These are phyloP conservation scores for Cyberlindnera suaveolens DNA, from an alignment of 805 yeast genomes.

Conservation along the genomic window DNA sequence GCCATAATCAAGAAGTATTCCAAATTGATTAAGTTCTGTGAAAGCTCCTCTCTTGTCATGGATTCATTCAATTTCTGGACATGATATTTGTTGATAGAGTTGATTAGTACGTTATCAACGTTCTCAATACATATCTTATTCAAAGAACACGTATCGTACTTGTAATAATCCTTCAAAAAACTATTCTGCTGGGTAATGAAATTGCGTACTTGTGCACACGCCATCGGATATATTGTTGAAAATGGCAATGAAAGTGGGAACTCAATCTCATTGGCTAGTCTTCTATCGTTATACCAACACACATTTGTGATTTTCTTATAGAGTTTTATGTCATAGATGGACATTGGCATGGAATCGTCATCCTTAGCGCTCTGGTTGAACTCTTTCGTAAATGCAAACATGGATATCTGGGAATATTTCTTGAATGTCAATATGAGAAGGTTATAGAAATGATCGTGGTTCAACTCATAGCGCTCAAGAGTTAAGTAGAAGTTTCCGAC, in stretches of 20 bases:
- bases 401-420: conserved; percentile 51
- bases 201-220: conserved; percentile 68
- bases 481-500: conserved; percentile 71
- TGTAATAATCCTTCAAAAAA: conserved; percentile 61
- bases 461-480: conserved; percentile 65
- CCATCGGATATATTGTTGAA: conserved; percentile 80
- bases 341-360: conserved; percentile 87
- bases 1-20: conserved; percentile 81
- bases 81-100: conserved; percentile 60
- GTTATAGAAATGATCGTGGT: conserved; percentile 53
- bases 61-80: conserved; percentile 51
- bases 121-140: conserved; percentile 53
- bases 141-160: conserved; percentile 53
- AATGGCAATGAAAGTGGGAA: conserved; percentile 75
- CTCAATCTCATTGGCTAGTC: conserved; percentile 28
- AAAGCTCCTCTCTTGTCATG: conserved; percentile 79
- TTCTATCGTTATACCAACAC: conserved; percentile 62
- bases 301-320: conserved; percentile 58
- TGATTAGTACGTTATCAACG: conserved; percentile 63
- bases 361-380: conserved; percentile 60
- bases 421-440: conserved; percentile 53
- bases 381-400: conserved; percentile 49
- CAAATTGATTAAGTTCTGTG: conserved; percentile 82
- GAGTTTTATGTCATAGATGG: conserved; percentile 50
- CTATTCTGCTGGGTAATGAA: conserved; percentile 57